phyloP scores from a whole-genome alignment of 106 monocot genomes.

The Dendrobium catenatum region DNA sequence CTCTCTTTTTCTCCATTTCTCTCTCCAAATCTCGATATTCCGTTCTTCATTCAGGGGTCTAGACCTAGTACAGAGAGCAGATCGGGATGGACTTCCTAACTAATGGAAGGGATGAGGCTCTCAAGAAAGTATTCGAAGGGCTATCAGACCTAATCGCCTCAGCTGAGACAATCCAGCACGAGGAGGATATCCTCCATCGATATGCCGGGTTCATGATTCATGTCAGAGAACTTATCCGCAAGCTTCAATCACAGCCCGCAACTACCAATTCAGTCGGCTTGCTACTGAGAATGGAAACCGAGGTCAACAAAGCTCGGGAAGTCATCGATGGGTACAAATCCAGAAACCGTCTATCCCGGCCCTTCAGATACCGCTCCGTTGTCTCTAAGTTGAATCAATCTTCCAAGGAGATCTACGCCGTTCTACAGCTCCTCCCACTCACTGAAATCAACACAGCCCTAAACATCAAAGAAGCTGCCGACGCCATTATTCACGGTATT shows the following conservation, averaged over 20 bases:
- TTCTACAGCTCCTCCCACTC: neutral
- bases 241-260: neutral
- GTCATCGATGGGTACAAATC: conserved; percentile 1
- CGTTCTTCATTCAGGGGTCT: no score
- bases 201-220: neutral
- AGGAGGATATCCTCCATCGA: neutral
- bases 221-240: neutral
- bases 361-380: neutral
- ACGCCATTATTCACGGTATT: conserved; percentile 1
- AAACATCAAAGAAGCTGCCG: neutral
- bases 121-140: neutral
- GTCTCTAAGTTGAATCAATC: conserved; percentile 1
- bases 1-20: no score
- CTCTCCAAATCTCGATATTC: no score
- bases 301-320: conserved; percentile 1
- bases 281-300: conserved; percentile 3
- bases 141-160: neutral
- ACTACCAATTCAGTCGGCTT: neutral
- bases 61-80: no score
- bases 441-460: neutral
- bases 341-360: neutral
- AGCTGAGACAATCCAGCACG: neutral
- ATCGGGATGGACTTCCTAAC: neutral
- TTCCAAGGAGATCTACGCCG: neutral
- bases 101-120: neutral